Conservation (phyloP, 2,329 filamentous ascomycete species). For the Arthrobotrys sinensis region DNA sequence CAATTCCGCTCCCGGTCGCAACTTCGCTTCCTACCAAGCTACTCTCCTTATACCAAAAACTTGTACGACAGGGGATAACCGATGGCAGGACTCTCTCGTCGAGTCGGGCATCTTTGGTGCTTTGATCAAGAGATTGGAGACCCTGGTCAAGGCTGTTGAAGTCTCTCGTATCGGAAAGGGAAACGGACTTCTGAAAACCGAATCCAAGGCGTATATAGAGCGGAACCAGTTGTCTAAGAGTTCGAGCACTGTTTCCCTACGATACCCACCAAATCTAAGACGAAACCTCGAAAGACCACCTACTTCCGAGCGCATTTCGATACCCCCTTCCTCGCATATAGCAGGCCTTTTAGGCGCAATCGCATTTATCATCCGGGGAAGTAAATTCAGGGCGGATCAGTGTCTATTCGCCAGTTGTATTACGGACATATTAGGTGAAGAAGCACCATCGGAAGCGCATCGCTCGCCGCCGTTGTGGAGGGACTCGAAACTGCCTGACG, state of each 20-base stretch:
- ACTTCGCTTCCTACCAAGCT: slow-evolving; percentile 76
- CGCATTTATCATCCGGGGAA: slow-evolving; percentile 81
- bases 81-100: slow-evolving; percentile 76
- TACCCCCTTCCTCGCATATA: slow-evolving; percentile 75
- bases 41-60: slow-evolving; percentile 71
- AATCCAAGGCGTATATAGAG: slow-evolving; percentile 73
- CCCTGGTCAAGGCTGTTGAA: slow-evolving; percentile 75
- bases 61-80: slow-evolving; percentile 58
- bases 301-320: slow-evolving; percentile 67
- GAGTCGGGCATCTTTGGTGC: slow-evolving; percentile 83
- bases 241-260: slow-evolving; percentile 69
- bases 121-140: slow-evolving; percentile 80
- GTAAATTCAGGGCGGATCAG: slow-evolving; percentile 77
- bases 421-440: slow-evolving; percentile 52
- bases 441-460: slow-evolving; percentile 35
- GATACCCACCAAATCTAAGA: slow-evolving; percentile 71
- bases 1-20: slow-evolving; percentile 73
- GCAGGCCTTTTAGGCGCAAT: slow-evolving; percentile 83
- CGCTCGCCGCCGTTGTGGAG: slow-evolving; percentile 40
- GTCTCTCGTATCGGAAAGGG: slow-evolving; percentile 37
- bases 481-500: slow-evolving; percentile 42
- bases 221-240: slow-evolving; percentile 67
- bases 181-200: slow-evolving; percentile 39
- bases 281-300: slow-evolving; percentile 23
- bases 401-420: slow-evolving; percentile 73